Percentiles rank a stretch among this genome's conserved stretches.
These are phyloP conservation scores for Echites panduratus DNA, from an alignment of 257 asterid species.

Conservation along the genomic window DNA sequence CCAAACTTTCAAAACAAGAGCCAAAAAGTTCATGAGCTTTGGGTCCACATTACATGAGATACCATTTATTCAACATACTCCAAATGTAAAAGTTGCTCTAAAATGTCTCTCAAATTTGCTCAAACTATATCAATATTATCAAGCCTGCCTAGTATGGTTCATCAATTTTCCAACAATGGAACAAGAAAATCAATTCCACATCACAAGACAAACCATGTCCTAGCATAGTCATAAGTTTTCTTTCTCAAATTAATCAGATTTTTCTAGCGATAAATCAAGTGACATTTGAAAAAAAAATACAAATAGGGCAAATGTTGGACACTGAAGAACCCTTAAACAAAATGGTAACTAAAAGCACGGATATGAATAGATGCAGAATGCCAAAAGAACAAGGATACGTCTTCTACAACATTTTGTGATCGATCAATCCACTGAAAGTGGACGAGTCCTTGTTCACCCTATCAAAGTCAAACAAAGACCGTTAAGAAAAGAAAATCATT, in stretches of 20 bases:
- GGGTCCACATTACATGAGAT: not conserved
- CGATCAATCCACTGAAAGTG: constrained; percentile 95
- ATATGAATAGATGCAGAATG: not conserved
- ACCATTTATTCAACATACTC: not conserved
- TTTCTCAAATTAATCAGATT: not conserved
- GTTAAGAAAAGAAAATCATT: not conserved
- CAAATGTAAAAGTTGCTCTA: not conserved
- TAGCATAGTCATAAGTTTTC: not conserved
- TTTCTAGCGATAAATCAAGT: not conserved
- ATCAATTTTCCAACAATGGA: not conserved
- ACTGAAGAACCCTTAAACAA: not conserved
- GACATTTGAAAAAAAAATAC: not conserved
- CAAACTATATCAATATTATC: not conserved
- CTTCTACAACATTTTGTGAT: constrained; percentile 57
- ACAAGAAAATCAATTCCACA: not conserved
- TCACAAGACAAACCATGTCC: not conserved
- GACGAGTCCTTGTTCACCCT: constrained; percentile 89
- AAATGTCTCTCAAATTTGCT: not conserved
- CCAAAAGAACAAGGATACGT: constrained; percentile 55
- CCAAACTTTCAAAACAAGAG: not conserved
- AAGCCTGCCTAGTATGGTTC: not conserved
- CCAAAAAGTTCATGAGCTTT: not conserved
- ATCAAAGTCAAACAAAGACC: constrained; percentile 20
- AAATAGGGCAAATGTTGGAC: not conserved
- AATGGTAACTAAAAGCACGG: not conserved